These are phyloP conservation scores for Tremellales sp. DNA, from an alignment of 1,284 basidiomycete genomes.

Conservation along the genomic window DNA sequence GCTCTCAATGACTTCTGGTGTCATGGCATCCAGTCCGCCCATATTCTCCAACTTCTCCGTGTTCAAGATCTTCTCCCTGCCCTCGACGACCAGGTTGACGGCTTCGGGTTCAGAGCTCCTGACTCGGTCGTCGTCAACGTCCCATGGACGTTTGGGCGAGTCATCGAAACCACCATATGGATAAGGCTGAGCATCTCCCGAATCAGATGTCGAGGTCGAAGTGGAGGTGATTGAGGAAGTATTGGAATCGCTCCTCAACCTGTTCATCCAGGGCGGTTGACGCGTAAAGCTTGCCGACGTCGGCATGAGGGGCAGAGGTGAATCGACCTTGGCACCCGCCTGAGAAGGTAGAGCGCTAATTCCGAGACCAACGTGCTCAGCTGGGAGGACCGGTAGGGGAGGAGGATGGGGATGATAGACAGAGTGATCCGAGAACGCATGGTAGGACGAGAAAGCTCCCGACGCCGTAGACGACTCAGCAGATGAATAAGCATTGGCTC, in stretches of 20 bases:
- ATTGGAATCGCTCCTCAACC: constrained; percentile 35
- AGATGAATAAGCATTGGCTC: constrained; percentile 42
- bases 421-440: constrained; percentile 29
- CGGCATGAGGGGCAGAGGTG: too few relatives aligned
- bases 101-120: constrained; percentile 28
- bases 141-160: constrained; percentile 24
- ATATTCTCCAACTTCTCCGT: constrained; percentile 35
- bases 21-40: constrained; percentile 36
- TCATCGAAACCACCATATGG: constrained; percentile 13
- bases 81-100: constrained; percentile 42
- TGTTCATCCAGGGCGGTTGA: too few relatives aligned
- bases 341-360: constrained; percentile 20
- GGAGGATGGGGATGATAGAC: constrained; percentile 31
- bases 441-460: constrained; percentile 36
- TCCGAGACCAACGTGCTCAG: constrained; percentile 28
- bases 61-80: constrained; percentile 40
- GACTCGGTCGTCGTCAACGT: constrained; percentile 4
- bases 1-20: constrained; percentile 23
- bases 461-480: constrained; percentile 44
- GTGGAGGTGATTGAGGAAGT: constrained; percentile 31
- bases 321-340: too few relatives aligned
- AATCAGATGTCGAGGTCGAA: constrained; percentile 20
- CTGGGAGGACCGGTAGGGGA: constrained; percentile 30
- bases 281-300: too few relatives aligned
- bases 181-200: constrained; percentile 9